A percentile compares a stretch with the other conserved stretches of the same genome.
Conservation (phyloP, 805 yeast genomes). For the Myxozyma vanderwaltii region DNA sequence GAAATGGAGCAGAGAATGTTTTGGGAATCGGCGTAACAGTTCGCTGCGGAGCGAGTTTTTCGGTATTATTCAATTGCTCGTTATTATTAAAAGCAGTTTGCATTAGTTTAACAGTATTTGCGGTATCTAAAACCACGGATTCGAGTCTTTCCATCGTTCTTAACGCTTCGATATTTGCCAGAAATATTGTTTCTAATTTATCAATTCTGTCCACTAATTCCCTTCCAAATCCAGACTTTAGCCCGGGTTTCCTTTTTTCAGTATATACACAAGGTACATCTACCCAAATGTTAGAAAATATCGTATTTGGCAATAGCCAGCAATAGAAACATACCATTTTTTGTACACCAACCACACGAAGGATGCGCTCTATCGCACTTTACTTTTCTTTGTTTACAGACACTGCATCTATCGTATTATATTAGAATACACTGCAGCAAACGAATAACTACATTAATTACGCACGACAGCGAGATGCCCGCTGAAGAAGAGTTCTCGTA, state of each 20-base stretch:
- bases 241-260: constrained; percentile 37
- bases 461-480: constrained; percentile 18
- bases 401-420: constrained; percentile 32
- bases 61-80: neutral
- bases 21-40: too few species aligned
- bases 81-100: neutral
- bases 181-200: constrained; percentile 16
- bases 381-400: constrained; percentile 36
- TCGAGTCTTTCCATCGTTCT: constrained; percentile 3
- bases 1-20: neutral
- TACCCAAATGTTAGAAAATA: constrained; percentile 6
- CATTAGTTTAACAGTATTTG: neutral
- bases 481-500: neutral
- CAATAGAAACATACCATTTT: constrained; percentile 28
- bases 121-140: neutral
- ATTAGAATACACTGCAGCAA: too few species aligned
- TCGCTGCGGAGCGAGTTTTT: too few species aligned
- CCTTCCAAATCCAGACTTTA: constrained; percentile 37
- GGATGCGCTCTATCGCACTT: constrained; percentile 35
- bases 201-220: constrained; percentile 34
- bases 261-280: constrained; percentile 34
- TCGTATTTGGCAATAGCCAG: too few species aligned
- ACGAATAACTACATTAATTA: neutral
- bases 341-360: constrained; percentile 34
- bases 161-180: constrained; percentile 4